Evolutionary conservation across 176 grass and related monocot genomes (phyloP).

Genomic region (Oryza meyeriana): DNA sequence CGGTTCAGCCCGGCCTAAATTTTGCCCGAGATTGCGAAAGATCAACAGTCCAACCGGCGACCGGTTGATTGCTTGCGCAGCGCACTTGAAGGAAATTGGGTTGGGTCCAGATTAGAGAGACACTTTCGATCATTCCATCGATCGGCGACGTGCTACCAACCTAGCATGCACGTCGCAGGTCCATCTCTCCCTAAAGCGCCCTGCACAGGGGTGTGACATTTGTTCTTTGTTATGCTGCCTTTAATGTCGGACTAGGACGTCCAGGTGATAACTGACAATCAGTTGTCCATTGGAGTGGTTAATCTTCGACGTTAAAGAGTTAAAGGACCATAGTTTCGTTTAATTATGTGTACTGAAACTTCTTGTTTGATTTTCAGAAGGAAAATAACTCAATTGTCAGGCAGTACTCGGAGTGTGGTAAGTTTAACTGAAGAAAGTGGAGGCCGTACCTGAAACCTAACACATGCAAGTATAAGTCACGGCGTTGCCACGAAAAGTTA

Average conservation of each 20-base stretch:
- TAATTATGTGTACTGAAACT: background rate
- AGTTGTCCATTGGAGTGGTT: background rate
- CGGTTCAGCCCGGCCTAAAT: background rate
- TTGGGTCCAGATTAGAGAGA: background rate
- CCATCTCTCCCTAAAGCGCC: background rate
- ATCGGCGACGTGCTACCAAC: constrained; percentile 31
- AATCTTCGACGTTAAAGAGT: background rate
- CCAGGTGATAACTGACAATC: background rate
- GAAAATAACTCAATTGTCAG: background rate
- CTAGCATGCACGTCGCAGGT: constrained; percentile 32
- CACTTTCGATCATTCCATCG: background rate
- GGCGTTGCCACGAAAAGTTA: too few relatives aligned
- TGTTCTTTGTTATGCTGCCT: background rate
- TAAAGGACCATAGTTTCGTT: background rate
- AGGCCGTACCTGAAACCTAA: background rate
- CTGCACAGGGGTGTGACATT: background rate
- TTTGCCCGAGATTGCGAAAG: constrained; percentile 33
- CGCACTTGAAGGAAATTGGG: background rate
- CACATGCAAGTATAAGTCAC: too few relatives aligned
- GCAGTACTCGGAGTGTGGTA: background rate
- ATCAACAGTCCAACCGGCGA: background rate
- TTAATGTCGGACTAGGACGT: background rate
- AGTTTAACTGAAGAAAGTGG: background rate
- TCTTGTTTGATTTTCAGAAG: background rate
- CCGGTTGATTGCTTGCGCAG: background rate